Evolutionary conservation across 352 stramenopile species (phyloP).

Genomic region (Globisporangium solare): DNA sequence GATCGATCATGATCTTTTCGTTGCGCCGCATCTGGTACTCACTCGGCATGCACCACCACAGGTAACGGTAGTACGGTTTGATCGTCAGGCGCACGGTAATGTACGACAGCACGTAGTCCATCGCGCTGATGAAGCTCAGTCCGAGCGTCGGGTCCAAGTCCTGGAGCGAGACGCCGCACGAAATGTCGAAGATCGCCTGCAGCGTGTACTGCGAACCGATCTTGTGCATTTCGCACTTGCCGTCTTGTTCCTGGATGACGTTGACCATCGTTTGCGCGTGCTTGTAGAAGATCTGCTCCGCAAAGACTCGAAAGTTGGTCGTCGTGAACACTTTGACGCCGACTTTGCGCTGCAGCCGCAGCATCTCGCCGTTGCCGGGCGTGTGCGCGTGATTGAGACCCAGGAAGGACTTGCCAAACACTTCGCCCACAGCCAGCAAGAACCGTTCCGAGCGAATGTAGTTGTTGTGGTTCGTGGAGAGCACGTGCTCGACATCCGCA

Average conservation of each 20-base stretch:
- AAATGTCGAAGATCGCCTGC: slow-evolving; percentile 50
- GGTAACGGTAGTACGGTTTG: slow-evolving; percentile 52
- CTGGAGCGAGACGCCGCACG: slow-evolving; percentile 36
- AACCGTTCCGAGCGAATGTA: slow-evolving; percentile 66
- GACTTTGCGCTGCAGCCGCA: slow-evolving; percentile 70
- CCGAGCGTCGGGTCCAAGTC: slow-evolving; percentile 22
- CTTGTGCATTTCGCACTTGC: slow-evolving; percentile 40
- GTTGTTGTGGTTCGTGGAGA: slow-evolving; percentile 60
- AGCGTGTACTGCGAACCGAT: slow-evolving; percentile 45
- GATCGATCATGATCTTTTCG: slow-evolving; percentile 18
- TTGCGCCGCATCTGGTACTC: slow-evolving; percentile 32
- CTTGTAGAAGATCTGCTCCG: slow-evolving; percentile 41
- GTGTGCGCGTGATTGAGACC: slow-evolving; percentile 52
- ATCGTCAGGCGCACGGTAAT: too few species aligned
- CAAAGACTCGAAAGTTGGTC: slow-evolving; percentile 44
- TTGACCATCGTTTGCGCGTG: slow-evolving; percentile 28
- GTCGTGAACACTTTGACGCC: slow-evolving; percentile 86
- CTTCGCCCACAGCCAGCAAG: slow-evolving; percentile 49
- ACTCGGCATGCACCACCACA: slow-evolving; percentile 54
- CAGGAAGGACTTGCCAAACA: slow-evolving; percentile 70
- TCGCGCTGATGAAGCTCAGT: slow-evolving; percentile 31
- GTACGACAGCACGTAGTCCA: slow-evolving; percentile 29
- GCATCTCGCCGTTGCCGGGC: slow-evolving; percentile 49
- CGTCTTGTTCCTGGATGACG: slow-evolving; percentile 3
- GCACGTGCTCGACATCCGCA: slow-evolving; percentile 56